Base-by-base conservation (phyloP, 2,329 filamentous ascomycete species). In the Acarospora socialis region DNA sequence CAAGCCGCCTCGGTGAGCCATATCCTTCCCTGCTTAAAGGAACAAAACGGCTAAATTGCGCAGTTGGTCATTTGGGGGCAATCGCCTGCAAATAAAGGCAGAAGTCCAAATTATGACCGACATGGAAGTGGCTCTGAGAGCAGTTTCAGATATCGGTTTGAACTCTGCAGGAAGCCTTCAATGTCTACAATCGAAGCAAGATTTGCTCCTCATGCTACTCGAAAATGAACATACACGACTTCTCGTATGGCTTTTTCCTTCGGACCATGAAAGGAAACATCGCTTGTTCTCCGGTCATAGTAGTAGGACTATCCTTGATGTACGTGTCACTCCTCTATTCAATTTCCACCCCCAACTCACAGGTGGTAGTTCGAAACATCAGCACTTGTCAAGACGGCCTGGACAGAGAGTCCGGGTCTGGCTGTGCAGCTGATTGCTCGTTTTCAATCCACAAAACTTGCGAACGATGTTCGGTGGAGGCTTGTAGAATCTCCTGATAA, bases 11-110 rank as follows among this genome's bases (percentile, higher is more conserved):
- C 73, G 75, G 61, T 65, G 54, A 43, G 54, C 46, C 6, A 6
- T 5, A 9, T 10, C 5, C 28, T 23, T 21, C 30, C 12, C 35
- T n/a, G n/a, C n/a, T n/a, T n/a, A n/a, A n/a, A n/a, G n/a, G n/a
- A n/a, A n/a, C n/a, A n/a, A n/a, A n/a, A n/a, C n/a, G n/a, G n/a
- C n/a, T n/a, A n/a, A n/a, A n/a, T 33, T 32, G 21, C 9, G n/a
- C 40, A 66, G 64, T 43, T 98, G 90, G 87, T 92, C 90, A 0
- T 95, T 90, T 55, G 90, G 90, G 35, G 90, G 87, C 46, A 98
- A 94, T 50, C 71, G 81, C 29, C 60, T 98, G 10, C 90, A 98
- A 51, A 65, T 95, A 31, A 95, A 92, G 60, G 87, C 92, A 0
- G 90, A 99, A 56, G 73, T 83, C 20, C 78, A 79, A 43, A 62